Base-by-base conservation (phyloP, 2,329 filamentous ascomycete species). In the Alternaria longipes region DNA sequence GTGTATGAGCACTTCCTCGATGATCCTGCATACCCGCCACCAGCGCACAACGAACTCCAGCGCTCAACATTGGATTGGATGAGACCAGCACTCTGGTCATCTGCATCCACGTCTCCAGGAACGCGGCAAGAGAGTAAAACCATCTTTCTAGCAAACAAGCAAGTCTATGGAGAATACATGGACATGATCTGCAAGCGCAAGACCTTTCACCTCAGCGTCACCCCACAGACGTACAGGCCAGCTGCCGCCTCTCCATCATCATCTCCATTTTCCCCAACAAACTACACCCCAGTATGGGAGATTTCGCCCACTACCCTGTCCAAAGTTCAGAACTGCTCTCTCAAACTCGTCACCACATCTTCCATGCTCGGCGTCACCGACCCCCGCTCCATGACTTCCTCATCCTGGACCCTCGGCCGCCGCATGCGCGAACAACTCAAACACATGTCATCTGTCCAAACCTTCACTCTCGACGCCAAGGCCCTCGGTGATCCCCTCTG, bases 401-500 rank as follows among this genome's bases (percentile, higher is more conserved):
- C 66, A 0, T 65, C 70, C 18, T 80, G 76, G 76, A 61, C 64
- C 0, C 69, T 80, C 4, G 74, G 74, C 14, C 63, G 61, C 28
- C 73, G 70, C 22, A 63, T 74, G 57, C 66, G 73, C 58, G 55
- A 58, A 44, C 60, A 74, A 64, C 66, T 76, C 41, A 62, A 64
- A 14, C 42, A 57, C 26, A 62, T 75, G n/a, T 38, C 53, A 1
- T 65, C 64, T 16, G 66, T 72, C 38, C 59, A 62, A 20, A 58
- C 64, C 28, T 65, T 74, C 53, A 69, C 73, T 18, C 65, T 76
- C 59, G 58, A 75, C 34, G 73, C 77, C 38, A 76, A 74, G 56
- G 77, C 78, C 24, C 70, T 78, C 18, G 74, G 75, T 3, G 75
- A 79, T 49, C 75, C 75, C 7, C 68, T 80, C 11, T 80, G 78